Percentiles rank a stretch among this genome's conserved stretches.
phyloP scores from a whole-genome alignment of 2,329 filamentous ascomycete species.

The Trichophyton simii region DNA sequence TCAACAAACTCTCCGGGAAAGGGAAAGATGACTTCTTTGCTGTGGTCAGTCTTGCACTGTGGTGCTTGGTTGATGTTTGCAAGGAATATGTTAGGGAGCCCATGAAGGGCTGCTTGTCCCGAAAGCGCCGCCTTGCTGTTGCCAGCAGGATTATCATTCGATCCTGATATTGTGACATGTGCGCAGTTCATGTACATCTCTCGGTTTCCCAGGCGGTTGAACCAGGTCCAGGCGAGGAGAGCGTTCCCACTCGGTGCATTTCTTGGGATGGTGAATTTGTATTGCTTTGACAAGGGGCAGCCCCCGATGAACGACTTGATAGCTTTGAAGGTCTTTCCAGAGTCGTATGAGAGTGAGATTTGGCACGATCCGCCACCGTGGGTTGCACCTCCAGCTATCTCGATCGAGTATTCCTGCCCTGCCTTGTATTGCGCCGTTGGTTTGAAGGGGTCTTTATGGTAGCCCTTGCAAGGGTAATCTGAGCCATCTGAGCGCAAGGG shows the following conservation, averaged over 20 bases:
- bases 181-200: slow-evolving; percentile 68
- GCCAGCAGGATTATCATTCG: not conserved
- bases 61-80: slow-evolving; percentile 8
- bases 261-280: slow-evolving; percentile 54
- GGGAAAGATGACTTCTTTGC: slow-evolving; percentile 9
- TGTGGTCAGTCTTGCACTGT: slow-evolving; percentile 9
- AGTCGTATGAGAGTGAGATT: slow-evolving; percentile 61
- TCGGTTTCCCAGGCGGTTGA: slow-evolving; percentile 49
- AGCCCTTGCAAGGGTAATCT: slow-evolving; percentile 69
- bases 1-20: slow-evolving; percentile 10
- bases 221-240: slow-evolving; percentile 66
- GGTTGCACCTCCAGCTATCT: slow-evolving; percentile 48
- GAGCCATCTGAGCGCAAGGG: slow-evolving; percentile 48
- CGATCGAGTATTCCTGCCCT: slow-evolving; percentile 52
- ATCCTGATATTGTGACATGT: slow-evolving; percentile 46
- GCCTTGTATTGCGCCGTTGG: slow-evolving; percentile 50
- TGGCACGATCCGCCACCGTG: slow-evolving; percentile 69
- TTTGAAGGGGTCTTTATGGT: slow-evolving; percentile 41
- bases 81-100: slow-evolving; percentile 8
- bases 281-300: slow-evolving; percentile 42
- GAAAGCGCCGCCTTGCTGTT: not conserved
- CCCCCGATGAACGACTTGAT: slow-evolving; percentile 50
- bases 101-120: slow-evolving; percentile 1
- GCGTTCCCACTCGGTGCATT: slow-evolving; percentile 49
- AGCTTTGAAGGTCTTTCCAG: slow-evolving; percentile 57